These are phyloP conservation scores for Ophiostoma ips DNA, from an alignment of 2,329 filamentous ascomycete species.

Conservation along the genomic window DNA sequence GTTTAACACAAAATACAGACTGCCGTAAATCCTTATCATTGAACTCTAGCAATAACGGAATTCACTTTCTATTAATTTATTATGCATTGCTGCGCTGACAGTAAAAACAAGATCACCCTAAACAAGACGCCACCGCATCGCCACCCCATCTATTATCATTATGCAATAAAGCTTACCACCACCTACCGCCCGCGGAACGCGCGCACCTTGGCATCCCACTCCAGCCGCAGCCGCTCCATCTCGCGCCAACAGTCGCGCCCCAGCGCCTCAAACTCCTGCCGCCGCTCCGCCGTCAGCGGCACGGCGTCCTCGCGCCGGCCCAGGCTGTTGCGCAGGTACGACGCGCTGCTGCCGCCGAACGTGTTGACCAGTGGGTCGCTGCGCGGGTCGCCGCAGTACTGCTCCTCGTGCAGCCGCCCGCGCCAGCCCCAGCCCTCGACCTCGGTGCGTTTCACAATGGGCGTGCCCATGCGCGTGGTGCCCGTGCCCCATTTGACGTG, in stretches of 20 bases:
- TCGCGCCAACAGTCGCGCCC: conserved; percentile 50
- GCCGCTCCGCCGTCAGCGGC: conserved; percentile 46
- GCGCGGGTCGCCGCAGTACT: conserved; percentile 29
- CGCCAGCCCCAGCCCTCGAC: conserved; percentile 75
- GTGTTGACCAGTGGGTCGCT: conserved; percentile 23
- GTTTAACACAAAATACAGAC: too few species aligned
- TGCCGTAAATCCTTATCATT: too few species aligned
- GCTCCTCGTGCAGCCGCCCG: conserved; percentile 38
- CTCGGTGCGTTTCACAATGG: conserved; percentile 58
- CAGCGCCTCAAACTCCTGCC: conserved; percentile 45
- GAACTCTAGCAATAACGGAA: too few species aligned
- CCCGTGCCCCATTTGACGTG: conserved; percentile 72
- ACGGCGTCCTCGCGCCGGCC: conserved; percentile 45
- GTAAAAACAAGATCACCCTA: too few species aligned
- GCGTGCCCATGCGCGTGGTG: conserved; percentile 43
- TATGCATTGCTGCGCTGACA: too few species aligned
- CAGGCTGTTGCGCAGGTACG: conserved; percentile 31
- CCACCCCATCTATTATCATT: too few species aligned
- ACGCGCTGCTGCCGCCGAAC: background rate
- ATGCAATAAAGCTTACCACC: too few species aligned
- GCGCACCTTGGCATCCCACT: conserved; percentile 39
- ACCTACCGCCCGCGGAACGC: background rate
- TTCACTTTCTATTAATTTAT: too few species aligned
- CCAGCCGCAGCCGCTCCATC: conserved; percentile 55
- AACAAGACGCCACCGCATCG: too few species aligned